Evolutionary conservation across 129 eudicot genomes (phyloP).

Genomic region (Lactuca saligna): DNA sequence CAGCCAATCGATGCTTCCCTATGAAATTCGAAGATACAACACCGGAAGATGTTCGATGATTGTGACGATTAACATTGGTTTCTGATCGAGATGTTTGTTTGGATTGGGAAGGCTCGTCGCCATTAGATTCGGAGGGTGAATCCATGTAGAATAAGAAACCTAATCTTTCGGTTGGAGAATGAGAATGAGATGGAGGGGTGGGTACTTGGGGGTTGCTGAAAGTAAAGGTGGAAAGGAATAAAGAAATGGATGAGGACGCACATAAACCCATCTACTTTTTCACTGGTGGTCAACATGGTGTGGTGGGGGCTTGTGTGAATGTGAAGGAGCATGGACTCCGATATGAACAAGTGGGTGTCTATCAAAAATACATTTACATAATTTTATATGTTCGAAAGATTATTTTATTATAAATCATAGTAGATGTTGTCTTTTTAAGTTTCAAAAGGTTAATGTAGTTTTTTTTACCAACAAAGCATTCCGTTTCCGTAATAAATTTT

Average conservation of each 20-base stretch:
- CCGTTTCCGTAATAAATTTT: too few species aligned
- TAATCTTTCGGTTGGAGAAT: neutral
- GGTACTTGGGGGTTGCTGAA: neutral
- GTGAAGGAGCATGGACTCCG: slow-evolving; percentile 14
- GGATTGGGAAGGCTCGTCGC: slow-evolving; percentile 21
- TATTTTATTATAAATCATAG: too few species aligned
- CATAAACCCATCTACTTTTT: slow-evolving; percentile 29
- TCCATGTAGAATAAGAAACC: slow-evolving; percentile 21
- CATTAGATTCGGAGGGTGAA: slow-evolving; percentile 28
- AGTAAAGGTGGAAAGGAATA: slow-evolving; percentile 16
- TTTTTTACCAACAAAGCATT: too few species aligned
- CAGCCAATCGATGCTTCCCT: slow-evolving; percentile 39
- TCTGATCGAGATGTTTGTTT: slow-evolving; percentile 17
- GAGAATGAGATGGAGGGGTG: neutral
- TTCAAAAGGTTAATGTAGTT: too few species aligned
- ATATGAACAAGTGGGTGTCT: slow-evolving; percentile 27
- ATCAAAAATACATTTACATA: neutral
- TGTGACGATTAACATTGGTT: slow-evolving; percentile 9
- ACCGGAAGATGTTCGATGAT: slow-evolving; percentile 17
- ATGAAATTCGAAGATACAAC: slow-evolving; percentile 26
- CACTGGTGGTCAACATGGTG: slow-evolving; percentile 34
- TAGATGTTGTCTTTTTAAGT: too few species aligned
- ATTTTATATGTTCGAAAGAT: neutral
- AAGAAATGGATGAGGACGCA: slow-evolving; percentile 29
- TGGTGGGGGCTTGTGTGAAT: slow-evolving; percentile 19